These are phyloP conservation scores for Talaromyces sp. DNA, from an alignment of 2,329 filamentous ascomycete species.

Conservation along the genomic window DNA sequence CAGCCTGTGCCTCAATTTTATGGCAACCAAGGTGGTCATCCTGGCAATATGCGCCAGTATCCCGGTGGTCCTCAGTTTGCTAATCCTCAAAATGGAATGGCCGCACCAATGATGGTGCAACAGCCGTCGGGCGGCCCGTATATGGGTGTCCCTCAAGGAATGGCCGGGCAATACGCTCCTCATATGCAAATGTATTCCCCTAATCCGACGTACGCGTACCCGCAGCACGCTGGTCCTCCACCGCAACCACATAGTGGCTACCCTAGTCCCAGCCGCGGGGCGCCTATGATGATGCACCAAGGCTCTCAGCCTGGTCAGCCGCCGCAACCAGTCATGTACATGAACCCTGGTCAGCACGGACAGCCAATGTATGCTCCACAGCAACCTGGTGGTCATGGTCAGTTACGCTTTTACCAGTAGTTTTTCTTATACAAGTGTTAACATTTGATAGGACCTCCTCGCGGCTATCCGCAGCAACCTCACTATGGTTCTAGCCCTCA, in stretches of 20 bases:
- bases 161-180: constrained; percentile 59
- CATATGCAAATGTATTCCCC: constrained; percentile 80
- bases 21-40: constrained; percentile 64
- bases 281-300: constrained; percentile 91
- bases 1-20: constrained; percentile 67
- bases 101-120: constrained; percentile 76
- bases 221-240: constrained; percentile 44
- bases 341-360: constrained; percentile 70
- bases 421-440: background rate
- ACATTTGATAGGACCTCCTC: constrained; percentile 51
- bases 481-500: constrained; percentile 63
- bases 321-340: constrained; percentile 61
- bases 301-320: constrained; percentile 85
- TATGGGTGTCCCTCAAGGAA: constrained; percentile 65
- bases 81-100: constrained; percentile 66
- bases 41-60: constrained; percentile 64
- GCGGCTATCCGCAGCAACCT: constrained; percentile 55
- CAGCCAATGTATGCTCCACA: constrained; percentile 67
- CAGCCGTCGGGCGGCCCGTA: constrained; percentile 62
- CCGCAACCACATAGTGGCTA: constrained; percentile 63
- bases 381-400: constrained; percentile 63
- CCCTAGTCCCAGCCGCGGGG: constrained; percentile 79
- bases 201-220: constrained; percentile 64
- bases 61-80: constrained; percentile 69
- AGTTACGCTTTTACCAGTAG: constrained; percentile 36